Evolutionary conservation across 2,329 filamentous ascomycete species (phyloP), one percentile per base, ranked within the genome.

Genomic region (Xylaria sp.): DNA sequence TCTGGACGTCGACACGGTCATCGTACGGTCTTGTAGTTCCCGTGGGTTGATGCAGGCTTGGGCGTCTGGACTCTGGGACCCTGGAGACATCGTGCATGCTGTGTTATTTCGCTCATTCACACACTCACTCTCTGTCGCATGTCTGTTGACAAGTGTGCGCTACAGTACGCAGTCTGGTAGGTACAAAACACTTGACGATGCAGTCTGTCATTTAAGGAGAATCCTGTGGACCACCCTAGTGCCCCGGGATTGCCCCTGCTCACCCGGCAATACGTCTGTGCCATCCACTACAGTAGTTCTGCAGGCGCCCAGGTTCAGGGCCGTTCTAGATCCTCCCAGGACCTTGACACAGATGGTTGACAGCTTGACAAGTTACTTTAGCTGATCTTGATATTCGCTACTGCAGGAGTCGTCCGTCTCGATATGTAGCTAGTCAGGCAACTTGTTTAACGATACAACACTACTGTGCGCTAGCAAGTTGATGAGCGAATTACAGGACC

Each of bases 301-400:
- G 40, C 49, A 66, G 58, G 40, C 20, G 36, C 54, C 54, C 33
- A 58, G 33, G 36, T 42, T 28, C 53, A 56, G 49, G 58, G 59
- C 63, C 67, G 53, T 59, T 69, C 67, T 66, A 63, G 63, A 69
- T 63, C 66, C 28, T 61, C 51, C 33, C n/a, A 48, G 49, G 49
- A 46, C 53, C 54, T 66, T 28, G 58, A 63, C 38, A 38, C 40
- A 46, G 63, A 40, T 56, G 15, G 26, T 33, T 64, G 65, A 67
- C 65, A 67, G 65, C 65, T 67, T 58, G 64, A 49, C 64, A 63
- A 62, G 58, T 58, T 53, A 58, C 58, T 57, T 57, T 59, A 59
- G 56, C 33, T 42, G 48, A 61, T 54, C 31, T 65, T 17, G 51
- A 53, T 46, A 44, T 51, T 57, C 36, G 49, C 66, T 63, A 42